Base-by-base conservation (phyloP, 495 filamentous ascomycete genomes). In the Tuber aestivum region DNA sequence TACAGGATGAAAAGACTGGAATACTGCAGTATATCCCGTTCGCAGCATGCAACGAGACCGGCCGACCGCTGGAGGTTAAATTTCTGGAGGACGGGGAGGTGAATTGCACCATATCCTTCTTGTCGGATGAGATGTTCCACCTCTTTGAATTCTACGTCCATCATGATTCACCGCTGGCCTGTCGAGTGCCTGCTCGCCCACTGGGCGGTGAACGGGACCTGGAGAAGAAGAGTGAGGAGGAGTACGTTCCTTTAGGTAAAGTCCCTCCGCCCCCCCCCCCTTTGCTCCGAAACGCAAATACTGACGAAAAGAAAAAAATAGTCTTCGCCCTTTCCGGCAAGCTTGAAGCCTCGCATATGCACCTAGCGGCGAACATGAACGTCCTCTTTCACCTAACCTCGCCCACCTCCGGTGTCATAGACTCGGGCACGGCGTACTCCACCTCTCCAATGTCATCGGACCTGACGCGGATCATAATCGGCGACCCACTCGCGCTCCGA, bases 121-220 rank as follows among this genome's bases (percentile, higher is more conserved):
- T 97, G 81, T 86, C 90, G 82, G 95, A 99, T 85, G 89, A 91
- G 32, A 91, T 97, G 87, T 99, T 95, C 88, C 95, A 99, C 85
- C 91, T 98, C 68, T 90, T 97, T 84, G 95, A 99, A 85, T 97
- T 97, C 88, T 98, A 97, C 89, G 91, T 98, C 81, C 95, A 98
- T 87, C 93, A 91, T 86, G 95, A 99, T 84, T 93, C 92, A 18
- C 95, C 95, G 41, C 88, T 99, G 69, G 91, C 93, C 70, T 99
- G 95, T 85, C 94, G 95, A 75, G 89, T 98, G 3, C 94, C 95
- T 61, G 90, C 93, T 16, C 90, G 89, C 9, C 94, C 94, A 0
- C 85, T 91, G 41, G 81, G 71, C 0, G 75, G 79, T 6, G 79
- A 79, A 20, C 73, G 72, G 35, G 79, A 74, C 21, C 72, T 74